A percentile compares a stretch with the other conserved stretches of the same genome.
phyloP scores from a whole-genome alignment of 2,329 filamentous ascomycete genomes.

The Elsinoe australis region DNA sequence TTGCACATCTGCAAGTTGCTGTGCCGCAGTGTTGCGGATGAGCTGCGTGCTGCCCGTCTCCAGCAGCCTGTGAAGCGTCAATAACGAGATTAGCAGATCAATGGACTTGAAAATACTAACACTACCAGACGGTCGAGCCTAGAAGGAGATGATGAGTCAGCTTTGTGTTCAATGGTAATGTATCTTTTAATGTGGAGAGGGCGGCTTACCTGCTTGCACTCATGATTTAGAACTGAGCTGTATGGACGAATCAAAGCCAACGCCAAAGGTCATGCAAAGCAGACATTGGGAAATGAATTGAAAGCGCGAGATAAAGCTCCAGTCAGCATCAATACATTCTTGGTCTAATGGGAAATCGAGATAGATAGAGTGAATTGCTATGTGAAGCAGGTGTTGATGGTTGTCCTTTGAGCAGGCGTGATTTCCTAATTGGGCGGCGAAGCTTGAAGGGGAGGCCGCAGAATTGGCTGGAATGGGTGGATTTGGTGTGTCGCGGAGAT shows the following conservation, averaged over 20 bases:
- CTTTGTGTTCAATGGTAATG: constrained; percentile 16
- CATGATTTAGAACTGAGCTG: constrained; percentile 18
- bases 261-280: constrained; percentile 11
- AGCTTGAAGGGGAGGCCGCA: too few relatives aligned
- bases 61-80: constrained; percentile 57
- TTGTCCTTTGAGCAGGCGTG: too few relatives aligned
- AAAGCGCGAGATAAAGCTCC: background rate
- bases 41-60: constrained; percentile 95
- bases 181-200: constrained; percentile 9
- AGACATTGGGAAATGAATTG: constrained; percentile 2
- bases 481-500: too few relatives aligned
- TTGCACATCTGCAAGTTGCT: constrained; percentile 94
- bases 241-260: constrained; percentile 15
- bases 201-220: constrained; percentile 21
- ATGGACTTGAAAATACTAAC: constrained; percentile 19
- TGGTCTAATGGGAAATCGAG: background rate
- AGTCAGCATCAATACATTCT: constrained; percentile 10
- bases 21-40: constrained; percentile 93
- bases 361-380: too few relatives aligned
- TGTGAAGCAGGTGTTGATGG: too few relatives aligned
- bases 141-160: constrained; percentile 19
- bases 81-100: constrained; percentile 12
- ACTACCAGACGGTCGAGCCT: constrained; percentile 36
- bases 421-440: too few relatives aligned
- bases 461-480: too few relatives aligned